These are phyloP conservation scores for Candida qinlingensis DNA, from an alignment of 805 yeast species.

Conservation along the genomic window DNA sequence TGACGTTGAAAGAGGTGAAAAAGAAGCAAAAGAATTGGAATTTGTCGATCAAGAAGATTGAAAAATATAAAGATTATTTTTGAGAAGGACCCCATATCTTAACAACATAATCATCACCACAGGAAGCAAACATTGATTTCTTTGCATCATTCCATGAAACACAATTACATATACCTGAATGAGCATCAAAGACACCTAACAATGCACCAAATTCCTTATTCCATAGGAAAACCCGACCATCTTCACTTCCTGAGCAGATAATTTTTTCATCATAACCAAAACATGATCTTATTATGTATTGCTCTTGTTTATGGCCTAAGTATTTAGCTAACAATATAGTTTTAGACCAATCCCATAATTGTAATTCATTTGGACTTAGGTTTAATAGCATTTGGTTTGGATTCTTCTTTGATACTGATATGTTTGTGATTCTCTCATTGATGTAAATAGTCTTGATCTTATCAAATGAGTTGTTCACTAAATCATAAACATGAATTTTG, in stretches of 20 bases:
- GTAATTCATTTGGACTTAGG: constrained; percentile 69
- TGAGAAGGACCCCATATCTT: constrained; percentile 55
- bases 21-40: constrained; percentile 43
- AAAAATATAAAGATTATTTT: background rate
- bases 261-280: constrained; percentile 70
- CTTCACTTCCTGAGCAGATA: constrained; percentile 79
- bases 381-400: constrained; percentile 54
- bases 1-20: constrained; percentile 57
- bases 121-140: constrained; percentile 63
- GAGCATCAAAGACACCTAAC: constrained; percentile 54
- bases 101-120: constrained; percentile 75
- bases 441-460: constrained; percentile 43
- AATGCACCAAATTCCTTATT: constrained; percentile 65
- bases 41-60: constrained; percentile 15
- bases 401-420: constrained; percentile 51
- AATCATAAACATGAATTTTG: constrained; percentile 55
- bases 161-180: constrained; percentile 57
- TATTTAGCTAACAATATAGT: constrained; percentile 56
- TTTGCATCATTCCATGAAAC: constrained; percentile 64
- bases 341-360: constrained; percentile 69
- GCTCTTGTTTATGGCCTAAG: constrained; percentile 67
- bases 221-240: constrained; percentile 76
- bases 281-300: constrained; percentile 67
- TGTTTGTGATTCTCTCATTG: constrained; percentile 58
- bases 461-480: constrained; percentile 30